Conservation (phyloP, 371 early-diverging fungal species). For the Mortierella sp. region DNA sequence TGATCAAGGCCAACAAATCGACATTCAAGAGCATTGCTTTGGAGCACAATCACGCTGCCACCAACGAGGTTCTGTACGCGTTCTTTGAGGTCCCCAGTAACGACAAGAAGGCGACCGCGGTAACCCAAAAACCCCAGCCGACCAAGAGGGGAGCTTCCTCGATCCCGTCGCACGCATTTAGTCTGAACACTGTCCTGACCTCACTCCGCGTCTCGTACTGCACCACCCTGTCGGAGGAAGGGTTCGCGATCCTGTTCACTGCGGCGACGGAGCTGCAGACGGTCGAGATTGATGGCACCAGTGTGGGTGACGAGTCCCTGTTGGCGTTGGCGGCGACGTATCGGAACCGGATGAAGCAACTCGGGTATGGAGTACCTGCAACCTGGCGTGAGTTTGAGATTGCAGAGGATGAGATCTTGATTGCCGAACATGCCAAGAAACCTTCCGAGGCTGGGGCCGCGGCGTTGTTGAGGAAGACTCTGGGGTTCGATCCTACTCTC, state of each 20-base stretch:
- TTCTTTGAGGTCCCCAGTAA: conserved; percentile 7
- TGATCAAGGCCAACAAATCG: conserved; percentile 11
- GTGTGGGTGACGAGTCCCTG: conserved; percentile 20
- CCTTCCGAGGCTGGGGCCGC: not conserved
- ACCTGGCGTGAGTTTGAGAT: conserved; percentile 30
- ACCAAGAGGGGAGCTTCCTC: not conserved
- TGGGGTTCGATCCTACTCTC: not conserved
- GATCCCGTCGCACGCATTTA: not conserved
- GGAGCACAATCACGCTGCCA: not conserved
- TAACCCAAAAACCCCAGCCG: not conserved
- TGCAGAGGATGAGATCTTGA: not conserved
- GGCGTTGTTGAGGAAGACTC: not conserved
- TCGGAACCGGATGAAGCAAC: conserved; percentile 21
- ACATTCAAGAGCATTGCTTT: not conserved
- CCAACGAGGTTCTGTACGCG: conserved; percentile 13
- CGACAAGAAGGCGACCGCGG: not conserved
- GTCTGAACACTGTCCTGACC: conserved; percentile 27
- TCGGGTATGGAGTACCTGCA: conserved; percentile 22
- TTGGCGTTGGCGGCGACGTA: conserved; percentile 24
- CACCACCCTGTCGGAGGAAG: not conserved
- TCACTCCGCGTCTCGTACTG: conserved; percentile 13
- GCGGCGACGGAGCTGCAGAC: conserved; percentile 23
- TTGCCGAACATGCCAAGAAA: not conserved
- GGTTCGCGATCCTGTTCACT: conserved; percentile 15
- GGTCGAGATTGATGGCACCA: conserved; percentile 7